Conservation (phyloP, 257 asterid genomes). For the Salvia miltiorrhiza region DNA sequence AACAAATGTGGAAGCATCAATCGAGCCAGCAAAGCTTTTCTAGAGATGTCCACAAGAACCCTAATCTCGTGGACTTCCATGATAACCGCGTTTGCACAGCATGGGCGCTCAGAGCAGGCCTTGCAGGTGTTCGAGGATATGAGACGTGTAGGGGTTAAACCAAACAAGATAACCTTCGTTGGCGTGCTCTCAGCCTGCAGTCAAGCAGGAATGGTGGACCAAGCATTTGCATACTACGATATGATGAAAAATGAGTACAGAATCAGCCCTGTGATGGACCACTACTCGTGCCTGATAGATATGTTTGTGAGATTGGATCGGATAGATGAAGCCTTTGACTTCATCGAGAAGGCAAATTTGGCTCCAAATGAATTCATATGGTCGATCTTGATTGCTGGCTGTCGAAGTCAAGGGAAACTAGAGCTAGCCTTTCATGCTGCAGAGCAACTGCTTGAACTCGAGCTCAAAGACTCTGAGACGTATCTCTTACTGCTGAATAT, state of each 20-base stretch:
- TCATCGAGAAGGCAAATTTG: slow-evolving; percentile 46
- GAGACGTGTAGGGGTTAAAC: slow-evolving; percentile 75
- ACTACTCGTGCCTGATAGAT: slow-evolving; percentile 66
- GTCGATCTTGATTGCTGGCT: slow-evolving; percentile 80
- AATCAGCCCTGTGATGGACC: slow-evolving; percentile 76
- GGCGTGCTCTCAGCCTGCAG: slow-evolving; percentile 91
- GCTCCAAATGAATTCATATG: slow-evolving; percentile 73
- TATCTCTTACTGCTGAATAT: slow-evolving; percentile 59
- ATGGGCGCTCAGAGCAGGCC: slow-evolving; percentile 62
- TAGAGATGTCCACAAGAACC: slow-evolving; percentile 74
- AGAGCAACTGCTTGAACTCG: slow-evolving; percentile 64
- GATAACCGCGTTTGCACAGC: slow-evolving; percentile 72
- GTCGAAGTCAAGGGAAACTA: slow-evolving; percentile 71
- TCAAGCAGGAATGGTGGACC: slow-evolving; percentile 78
- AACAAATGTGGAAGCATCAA: slow-evolving; percentile 84
- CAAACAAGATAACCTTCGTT: slow-evolving; percentile 79
- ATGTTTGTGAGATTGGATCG: slow-evolving; percentile 78
- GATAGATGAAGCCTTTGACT: slow-evolving; percentile 73
- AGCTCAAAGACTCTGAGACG: slow-evolving; percentile 65
- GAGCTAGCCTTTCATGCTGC: slow-evolving; percentile 73
- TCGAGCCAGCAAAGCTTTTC: slow-evolving; percentile 69
- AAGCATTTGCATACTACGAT: slow-evolving; percentile 57
- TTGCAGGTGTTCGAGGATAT: slow-evolving; percentile 79
- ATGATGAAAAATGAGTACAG: slow-evolving; percentile 71
- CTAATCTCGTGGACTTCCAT: slow-evolving; percentile 91